Evolutionary conservation across 495 filamentous ascomycete species (phyloP), one percentile per base, ranked within the genome.

Genomic region (Aspergillus affinis): DNA sequence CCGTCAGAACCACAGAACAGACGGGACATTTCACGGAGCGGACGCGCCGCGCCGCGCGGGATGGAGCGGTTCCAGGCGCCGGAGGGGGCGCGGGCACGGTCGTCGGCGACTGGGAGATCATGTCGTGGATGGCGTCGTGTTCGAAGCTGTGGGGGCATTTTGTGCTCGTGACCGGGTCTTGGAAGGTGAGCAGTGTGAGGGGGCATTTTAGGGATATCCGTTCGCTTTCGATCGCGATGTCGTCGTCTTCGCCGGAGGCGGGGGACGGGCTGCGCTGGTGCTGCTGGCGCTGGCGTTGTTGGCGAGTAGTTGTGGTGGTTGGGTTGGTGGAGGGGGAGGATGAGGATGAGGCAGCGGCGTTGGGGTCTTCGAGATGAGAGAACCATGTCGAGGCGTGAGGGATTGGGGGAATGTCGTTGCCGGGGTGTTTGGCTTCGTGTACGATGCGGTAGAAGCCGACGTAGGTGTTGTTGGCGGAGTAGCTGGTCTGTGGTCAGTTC

Each of bases 81-180:
- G 36, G 36, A 15, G 36, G 58, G 51, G 30, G 65, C 48, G 48
- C 78, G 62, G 72, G 67, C 6, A 73, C 53, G 1, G 61, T 68
- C 6, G 60, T 63, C 19, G 29, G 8, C 52, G 75, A 82, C 20
- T 62, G 57, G 4, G 64, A 51, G 41, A 95, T 82, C 74, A 90
- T 88, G 15, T 82, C 77, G 41, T 83, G 27, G 57, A 96, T 90
- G 6, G 90, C 90, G 3, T 73, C 64, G 63, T 84, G 87, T 72
- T 97, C 88, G 71, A 96, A 96, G 9, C 82, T 90, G 69, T 97
- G 92, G 9, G 82, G 86, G 76, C 92, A 97, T 63, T 88, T 88
- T 4, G 73, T 81, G 71, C 85, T 91, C n/a, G 83, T 92, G 2
- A 82, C 75, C 0, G 92, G 92, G 50, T 93, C 84, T 26, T 77